Evolutionary conservation across 2,329 filamentous ascomycete species (phyloP), one percentile per base, ranked within the genome.

Genomic region (Arthrobotrys pseudoclavata): DNA sequence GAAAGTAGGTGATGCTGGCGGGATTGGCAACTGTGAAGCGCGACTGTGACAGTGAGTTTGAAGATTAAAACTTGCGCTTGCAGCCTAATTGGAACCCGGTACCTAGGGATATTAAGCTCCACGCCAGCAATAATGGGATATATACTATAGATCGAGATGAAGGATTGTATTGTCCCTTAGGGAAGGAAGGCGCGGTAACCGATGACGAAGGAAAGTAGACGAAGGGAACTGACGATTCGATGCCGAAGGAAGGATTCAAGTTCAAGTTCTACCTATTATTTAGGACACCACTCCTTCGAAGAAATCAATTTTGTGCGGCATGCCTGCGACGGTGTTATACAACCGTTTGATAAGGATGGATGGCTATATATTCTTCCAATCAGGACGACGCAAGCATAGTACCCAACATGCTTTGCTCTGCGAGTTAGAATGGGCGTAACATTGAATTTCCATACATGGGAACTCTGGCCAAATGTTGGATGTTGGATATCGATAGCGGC

Each of bases 361-460:
- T 57, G 55, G 55, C 10, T 60, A 26, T 60, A 37, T 57, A 24
- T 60, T 60, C 55, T 60, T 42, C 55, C 55, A 60, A 26, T 60
- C 55, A 34, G 34, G 55, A 60, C 18, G 20, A 40, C 10, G 10
- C 18, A 12, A 15, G 29, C n/a, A 37, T 7, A 3, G 24, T 3
- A 18, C 22, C 52, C 52, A 57, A 57, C 52, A 57, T 34, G 31
- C 52, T 57, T 57, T 29, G 52, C 52, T 20, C 31, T 37, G 29
- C 31, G 5, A 10, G 15, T 37, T 22, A 7, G 15, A 57, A 37
- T 57, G 52, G 22, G 9, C 15, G 34, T 9, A 57, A 20, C 20
- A 10, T 22, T 6, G n/a, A 57, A 22, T 42, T 40, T 34, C 55
- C 55, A 42, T 26, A 40, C 20, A 42, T 24, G 52, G 52, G 29